Conservation (phyloP, 805 yeast species). For the Diddensiella santjacobensis region DNA sequence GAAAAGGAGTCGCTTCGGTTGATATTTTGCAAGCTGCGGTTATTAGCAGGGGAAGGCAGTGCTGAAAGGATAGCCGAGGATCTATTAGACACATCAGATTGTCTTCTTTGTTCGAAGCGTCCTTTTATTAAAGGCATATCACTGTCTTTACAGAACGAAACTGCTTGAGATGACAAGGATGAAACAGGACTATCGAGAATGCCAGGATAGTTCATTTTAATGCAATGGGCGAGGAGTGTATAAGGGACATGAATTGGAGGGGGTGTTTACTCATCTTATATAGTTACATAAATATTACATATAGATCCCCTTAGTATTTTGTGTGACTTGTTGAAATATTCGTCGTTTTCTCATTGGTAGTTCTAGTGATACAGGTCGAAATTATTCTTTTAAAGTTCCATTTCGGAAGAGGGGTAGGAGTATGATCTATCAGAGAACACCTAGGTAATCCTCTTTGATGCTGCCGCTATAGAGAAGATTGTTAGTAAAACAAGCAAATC, state of each 20-base stretch:
- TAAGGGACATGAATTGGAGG: not conserved
- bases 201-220: not conserved
- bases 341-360: not conserved
- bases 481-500: not conserved
- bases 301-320: not conserved
- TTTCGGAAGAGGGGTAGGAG: not conserved
- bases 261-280: not conserved
- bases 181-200: not conserved
- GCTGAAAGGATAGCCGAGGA: not conserved
- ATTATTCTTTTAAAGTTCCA: no score
- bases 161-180: not conserved
- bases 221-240: not conserved
- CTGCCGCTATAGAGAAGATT: slow-evolving; percentile 52
- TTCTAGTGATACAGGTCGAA: not conserved
- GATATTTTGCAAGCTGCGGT: no score
- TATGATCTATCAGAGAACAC: slow-evolving; percentile 50
- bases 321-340: not conserved
- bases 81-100: not conserved
- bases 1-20: not conserved
- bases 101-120: not conserved
- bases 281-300: not conserved
- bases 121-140: not conserved
- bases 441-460: slow-evolving; percentile 95
- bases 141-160: not conserved
- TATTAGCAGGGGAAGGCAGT: not conserved